Base-by-base conservation (phyloP, 805 yeast species). In the Zygotorulaspora chibaensis region DNA sequence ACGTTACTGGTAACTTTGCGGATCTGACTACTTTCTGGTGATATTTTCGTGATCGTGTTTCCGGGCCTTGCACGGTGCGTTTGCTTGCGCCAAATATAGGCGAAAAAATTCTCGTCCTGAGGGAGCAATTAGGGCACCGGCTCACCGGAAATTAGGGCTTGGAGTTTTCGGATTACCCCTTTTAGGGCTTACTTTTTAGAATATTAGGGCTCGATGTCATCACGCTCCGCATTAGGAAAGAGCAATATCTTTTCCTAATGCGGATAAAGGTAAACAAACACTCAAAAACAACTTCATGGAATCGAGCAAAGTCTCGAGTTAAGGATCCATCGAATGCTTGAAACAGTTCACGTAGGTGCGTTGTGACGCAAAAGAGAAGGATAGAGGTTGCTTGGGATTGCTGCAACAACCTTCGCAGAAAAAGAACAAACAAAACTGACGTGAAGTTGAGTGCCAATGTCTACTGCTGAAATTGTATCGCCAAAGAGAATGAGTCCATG, bases 251-350 rank as follows among this genome's bases (percentile, higher is more conserved):
- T 30, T 43, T 3, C 42, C 42, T 2, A 30, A 43, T 38, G 31
- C 17, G 46, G 46, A n/a, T 38, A 43, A 38, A 31, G 28, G 44
- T 44, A 44, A 44, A 44, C 40, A 44, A 16, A 3, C 3, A 23
- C 11, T 10, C 4, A 35, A 35, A 35, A 29, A 20, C 25, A 20
- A 20, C 25, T 20, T 20, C 25, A 20, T 20, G 25, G 25, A 20
- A 20, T 20, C 7, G 25, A 20, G 25, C 25, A 20, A 20, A 20
- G 7, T 5, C 7, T 20, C 25, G 25, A 20, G 25, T 20, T 7
- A 20, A 20, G 25, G 25, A 20, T 20, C 25, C 25, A 20, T 20
- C 7, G 25, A 20, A 20, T 20, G 25, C 25, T 20, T 20, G 25
- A 7, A 7, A 7, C 25, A 20, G 25, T 20, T 20, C 25, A 20